Evolutionary conservation across 106 monocot genomes (phyloP), one percentile per base, ranked within the genome.

Genomic region (Xerophyta viscosa): DNA sequence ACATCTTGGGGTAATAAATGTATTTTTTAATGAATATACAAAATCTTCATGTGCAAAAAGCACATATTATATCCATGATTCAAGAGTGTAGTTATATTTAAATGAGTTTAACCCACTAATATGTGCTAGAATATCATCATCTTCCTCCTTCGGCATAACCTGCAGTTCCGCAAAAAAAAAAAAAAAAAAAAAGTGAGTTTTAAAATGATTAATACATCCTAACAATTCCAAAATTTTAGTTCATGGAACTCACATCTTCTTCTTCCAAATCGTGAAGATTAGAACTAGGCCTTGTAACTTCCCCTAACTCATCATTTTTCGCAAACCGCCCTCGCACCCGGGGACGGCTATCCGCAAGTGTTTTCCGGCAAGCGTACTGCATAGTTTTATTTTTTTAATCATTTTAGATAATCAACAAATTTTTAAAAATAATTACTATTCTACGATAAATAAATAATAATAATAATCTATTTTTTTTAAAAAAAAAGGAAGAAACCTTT

Each of bases 331-430:
- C 79, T 17, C 79, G 59, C 5, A 79, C 73, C 25, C 79, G 52
- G 0, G 68, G 73, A 58, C 73, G 79, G 49, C 64, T 73, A 5
- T 79, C 79, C 33, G 79, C 79, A 39, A 79, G 64, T 24, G 79
- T 68, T 64, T 79, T 79, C 65, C 79, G 73, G 73, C 79, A 79
- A 18, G 73, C 79, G 26, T 79, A 79, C 79, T 79, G 68, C 58
- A 57, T 19, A 53, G 56, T 13, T 27, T 46, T 11, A 20, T 18
- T 19, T 18, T 1, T 46, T 39, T 39, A 39, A n/a, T n/a, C n/a
- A n/a, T n/a, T n/a, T n/a, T n/a, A n/a, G n/a, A n/a, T n/a, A n/a
- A n/a, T n/a, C n/a, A n/a, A n/a, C n/a, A n/a, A n/a, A n/a, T n/a
- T n/a, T n/a, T n/a, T n/a, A n/a, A n/a, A n/a, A n/a, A n/a, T n/a